Conservation (phyloP, 129 eudicot species). For the Centrapalus pauciflorus region DNA sequence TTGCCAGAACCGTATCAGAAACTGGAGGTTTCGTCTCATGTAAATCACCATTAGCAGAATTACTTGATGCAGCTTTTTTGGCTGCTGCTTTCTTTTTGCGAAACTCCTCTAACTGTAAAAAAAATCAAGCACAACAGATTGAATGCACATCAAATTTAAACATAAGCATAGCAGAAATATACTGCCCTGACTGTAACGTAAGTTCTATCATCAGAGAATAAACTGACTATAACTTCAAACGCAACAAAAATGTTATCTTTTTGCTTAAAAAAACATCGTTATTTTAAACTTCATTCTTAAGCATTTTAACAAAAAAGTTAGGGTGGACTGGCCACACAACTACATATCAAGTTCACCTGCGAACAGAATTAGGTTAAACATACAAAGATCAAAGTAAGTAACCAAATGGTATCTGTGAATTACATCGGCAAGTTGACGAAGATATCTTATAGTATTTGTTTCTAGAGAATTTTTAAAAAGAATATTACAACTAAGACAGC, state of each 20-base stretch:
- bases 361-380: neutral
- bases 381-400: neutral
- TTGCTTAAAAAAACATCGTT: neutral
- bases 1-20: slow-evolving; percentile 31
- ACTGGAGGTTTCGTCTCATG: slow-evolving; percentile 45
- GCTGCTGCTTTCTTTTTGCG: slow-evolving; percentile 93
- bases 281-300: too few species aligned
- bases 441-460: too few species aligned
- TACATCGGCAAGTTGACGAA: too few species aligned
- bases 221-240: too few species aligned
- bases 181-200: neutral
- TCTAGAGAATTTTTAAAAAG: too few species aligned
- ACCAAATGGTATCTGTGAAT: too few species aligned
- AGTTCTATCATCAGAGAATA: too few species aligned
- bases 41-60: slow-evolving; percentile 35
- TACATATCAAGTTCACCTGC: neutral
- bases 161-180: neutral
- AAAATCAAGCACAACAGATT: neutral
- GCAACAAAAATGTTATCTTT: neutral
- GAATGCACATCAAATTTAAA: neutral
- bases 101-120: slow-evolving; percentile 82
- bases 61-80: slow-evolving; percentile 45
- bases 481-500: too few species aligned
- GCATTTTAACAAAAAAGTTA: neutral
- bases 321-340: neutral